Evolutionary conservation across 306 rosid species (phyloP), one percentile per base, ranked within the genome.

Genomic region (Sphenostylis stenocarpa): DNA sequence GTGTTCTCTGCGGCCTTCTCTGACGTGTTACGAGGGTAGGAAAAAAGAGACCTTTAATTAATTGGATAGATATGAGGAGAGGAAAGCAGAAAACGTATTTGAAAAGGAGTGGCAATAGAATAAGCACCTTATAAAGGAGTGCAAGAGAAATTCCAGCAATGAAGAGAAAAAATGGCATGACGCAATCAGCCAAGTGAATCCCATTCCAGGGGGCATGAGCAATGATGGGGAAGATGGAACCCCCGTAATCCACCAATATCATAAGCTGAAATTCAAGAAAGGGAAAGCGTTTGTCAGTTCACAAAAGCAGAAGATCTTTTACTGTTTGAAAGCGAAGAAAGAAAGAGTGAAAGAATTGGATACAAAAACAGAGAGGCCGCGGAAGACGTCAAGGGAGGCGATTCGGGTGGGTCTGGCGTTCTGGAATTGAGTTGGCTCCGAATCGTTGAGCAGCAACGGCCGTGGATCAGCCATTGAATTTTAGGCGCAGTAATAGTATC

Each of bases 331-430:
- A 29, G 24, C 9, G 14, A 67, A 10, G 38, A 23, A 21, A 24
- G 11, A 21, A 39, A 28, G 34, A 53, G 7, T 8, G 62, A 76
- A 15, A 45, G 47, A 3, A 12, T 41, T 13, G 16, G 45, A 81
- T 70, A 94, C 98, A 44, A 94, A 84, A 79, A 94, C 97, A 73
- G 91, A 88, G 85, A 94, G 94, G 65, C 98, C 98, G 15, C 98
- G 97, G 81, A 94, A 91, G 86, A 91, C 96, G 26, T 94, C 98
- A 44, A 94, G 81, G 20, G 98, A 94, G 72, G 87, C 90, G 71
- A 94, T 85, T 36, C 98, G 88, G 19, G 88, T 41, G 36, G 76
- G 11, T 36, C 1, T 28, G 53, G 1, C 15, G 44, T 41, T 19
- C 34, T 17, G 31, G 0, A 44, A 23, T 5, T 78, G 84, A 21